phyloP scores from a whole-genome alignment of 345 rosid genomes.

The Triadica sebifera region DNA sequence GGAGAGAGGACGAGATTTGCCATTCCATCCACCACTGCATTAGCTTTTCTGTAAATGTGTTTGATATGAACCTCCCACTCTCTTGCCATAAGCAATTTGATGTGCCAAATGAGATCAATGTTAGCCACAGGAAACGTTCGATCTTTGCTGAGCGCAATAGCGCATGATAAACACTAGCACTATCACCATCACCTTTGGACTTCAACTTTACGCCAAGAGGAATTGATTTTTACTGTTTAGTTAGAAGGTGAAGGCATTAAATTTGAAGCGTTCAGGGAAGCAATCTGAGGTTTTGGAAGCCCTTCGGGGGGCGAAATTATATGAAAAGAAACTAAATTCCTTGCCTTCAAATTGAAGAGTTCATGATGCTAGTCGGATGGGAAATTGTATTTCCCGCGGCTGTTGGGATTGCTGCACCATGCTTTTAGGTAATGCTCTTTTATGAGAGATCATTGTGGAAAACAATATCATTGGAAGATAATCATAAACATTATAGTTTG shows the following conservation, averaged over 20 bases:
- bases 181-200: too few species aligned
- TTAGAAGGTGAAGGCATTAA: constrained; percentile 75
- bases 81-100: too few species aligned
- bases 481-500: neutral
- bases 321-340: constrained; percentile 65
- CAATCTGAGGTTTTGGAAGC: constrained; percentile 91
- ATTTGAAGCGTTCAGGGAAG: constrained; percentile 74
- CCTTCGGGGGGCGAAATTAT: constrained; percentile 66
- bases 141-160: too few species aligned
- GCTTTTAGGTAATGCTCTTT: neutral
- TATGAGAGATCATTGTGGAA: neutral
- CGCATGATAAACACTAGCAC: too few species aligned
- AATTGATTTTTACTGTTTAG: too few species aligned
- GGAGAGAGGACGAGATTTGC: too few species aligned
- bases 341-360: constrained; percentile 33
- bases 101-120: too few species aligned
- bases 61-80: too few species aligned
- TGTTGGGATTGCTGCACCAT: neutral
- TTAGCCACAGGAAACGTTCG: too few species aligned
- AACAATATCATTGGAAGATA: neutral
- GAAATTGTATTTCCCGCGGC: neutral
- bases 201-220: too few species aligned
- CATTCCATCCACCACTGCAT: too few species aligned
- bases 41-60: too few species aligned
- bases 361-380: neutral